Base-by-base conservation (phyloP, 1,284 basidiomycete species). In the Ganoderma lingzhi region DNA sequence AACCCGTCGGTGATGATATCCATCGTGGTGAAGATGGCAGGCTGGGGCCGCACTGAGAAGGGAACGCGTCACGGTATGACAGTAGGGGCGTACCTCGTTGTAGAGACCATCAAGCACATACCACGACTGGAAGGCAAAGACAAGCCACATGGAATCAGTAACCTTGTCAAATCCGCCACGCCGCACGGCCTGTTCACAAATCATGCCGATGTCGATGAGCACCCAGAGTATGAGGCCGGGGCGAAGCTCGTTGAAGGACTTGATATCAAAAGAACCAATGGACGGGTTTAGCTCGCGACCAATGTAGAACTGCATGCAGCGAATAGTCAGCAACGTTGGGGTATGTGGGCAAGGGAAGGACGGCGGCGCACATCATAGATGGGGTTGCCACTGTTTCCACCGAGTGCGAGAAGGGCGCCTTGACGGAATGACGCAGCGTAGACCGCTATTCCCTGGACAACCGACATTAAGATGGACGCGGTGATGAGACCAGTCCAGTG, bases 1-100 rank as follows among this genome's bases (percentile, higher is more conserved):
- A 99, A 99, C 5, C 97, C 97, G 76, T 99, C 98, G 37, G 95
- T 96, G 9, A 93, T 97, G 78, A 99, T 98, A 80, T 99, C 97
- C 96, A 99, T 99, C 23, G 95, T 96, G 10, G 95, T 97, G 71
- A 99, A 88, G 77, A 99, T 90, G 12, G 94, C 92, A 3, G 91
- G 88, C 92, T 93, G 67, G 23, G 6, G 9, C 10, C 44, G 3
- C 6, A n/a, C 15, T 61, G 41, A 41, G n/a, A 61, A 30, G 23
- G 37, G 14, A 6, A 28, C 59, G 59, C 5, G 37, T 9, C 39
- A 6, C 0, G 30, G 56, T 14, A 55, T 45, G 8, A 69, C 39
- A 41, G 2, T 61, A 14, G 23, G 41, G 10, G 76, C 82, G 15
- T 74, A 94, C 96, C 86, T 98, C 97, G 78, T 96, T 96, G 82